Base-by-base conservation (phyloP, 1,139 yeast genomes). In the Saccharomyces uvarum region DNA sequence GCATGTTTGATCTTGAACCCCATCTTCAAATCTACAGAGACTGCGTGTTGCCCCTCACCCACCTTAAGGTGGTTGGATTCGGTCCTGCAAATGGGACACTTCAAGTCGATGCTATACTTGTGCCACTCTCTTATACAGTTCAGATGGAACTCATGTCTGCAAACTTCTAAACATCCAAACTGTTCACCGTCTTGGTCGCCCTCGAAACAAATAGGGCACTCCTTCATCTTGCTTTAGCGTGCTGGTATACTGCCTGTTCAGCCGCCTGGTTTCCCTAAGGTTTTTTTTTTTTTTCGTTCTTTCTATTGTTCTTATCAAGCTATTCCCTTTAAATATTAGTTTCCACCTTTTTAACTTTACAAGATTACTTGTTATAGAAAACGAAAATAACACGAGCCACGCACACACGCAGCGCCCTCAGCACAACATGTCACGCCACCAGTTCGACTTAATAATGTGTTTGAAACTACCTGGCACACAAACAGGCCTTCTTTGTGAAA, bases 361-460 rank as follows among this genome's bases (percentile, higher is more conserved):
- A 33, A 14, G 21, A 24, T 11, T 11, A 33, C 16, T 14, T 11
- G 9, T 14, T 8, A 8, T 33, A 14, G 4, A 7, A 33, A 33
- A 33, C 9, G 13, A 14, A 33, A 9, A 33, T 33, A 8, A 33
- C 8, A 33, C 4, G 4, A 8, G 14, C 5, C 19, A 33, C 11
- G 9, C 42, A 33, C 42, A 33, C 16, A 33, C 9, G 3, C 19
- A 33, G 16, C 26, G 26, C 26, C 26, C 26, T 24, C 26, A 24
- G 26, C 26, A 19, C 29, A 48, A 14, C 8, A 90, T 90, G 97
- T 88, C 97, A 2, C 83, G 95, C 56, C 97, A 90, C 70, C 96
- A 90, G 68, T 84, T 86, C 57, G 98, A 91, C 69, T 77, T 91
- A 38, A 81, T 88, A 3, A 84, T 86, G 74, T 91, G 98, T 68